phyloP scores from a whole-genome alignment of 176 grass and related monocot species.

The Puya raimondii region DNA sequence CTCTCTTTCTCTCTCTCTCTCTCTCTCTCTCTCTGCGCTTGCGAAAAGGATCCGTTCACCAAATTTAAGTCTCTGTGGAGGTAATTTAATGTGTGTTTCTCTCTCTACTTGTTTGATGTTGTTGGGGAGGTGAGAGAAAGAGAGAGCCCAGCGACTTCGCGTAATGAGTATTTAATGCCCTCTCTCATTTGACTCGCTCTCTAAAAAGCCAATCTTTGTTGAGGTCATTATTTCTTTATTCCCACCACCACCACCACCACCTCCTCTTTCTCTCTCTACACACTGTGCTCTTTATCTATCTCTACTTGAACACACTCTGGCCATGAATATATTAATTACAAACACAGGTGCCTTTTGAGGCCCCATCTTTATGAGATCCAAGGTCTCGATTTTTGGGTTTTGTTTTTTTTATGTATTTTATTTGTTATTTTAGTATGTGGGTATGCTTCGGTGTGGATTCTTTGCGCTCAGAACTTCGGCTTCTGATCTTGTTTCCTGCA shows the following conservation, averaged over 20 bases:
- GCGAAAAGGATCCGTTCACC: too few relatives aligned
- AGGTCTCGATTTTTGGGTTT: not conserved
- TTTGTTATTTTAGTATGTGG: not conserved
- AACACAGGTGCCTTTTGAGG: not conserved
- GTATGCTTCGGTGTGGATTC: not conserved
- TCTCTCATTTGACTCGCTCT: not conserved
- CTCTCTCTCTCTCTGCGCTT: not conserved
- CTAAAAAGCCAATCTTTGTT: not conserved
- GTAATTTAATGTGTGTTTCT: too few relatives aligned
- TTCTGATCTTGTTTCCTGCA: not conserved
- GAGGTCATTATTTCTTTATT: not conserved
- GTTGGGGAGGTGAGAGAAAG: not conserved
- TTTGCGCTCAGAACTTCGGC: not conserved
- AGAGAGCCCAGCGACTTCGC: not conserved
- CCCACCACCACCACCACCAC: not conserved
- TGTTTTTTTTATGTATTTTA: not conserved
- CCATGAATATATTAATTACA: not conserved
- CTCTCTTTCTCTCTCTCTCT: not conserved
- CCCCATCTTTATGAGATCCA: not conserved
- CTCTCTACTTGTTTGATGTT: not conserved
- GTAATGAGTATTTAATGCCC: not conserved
- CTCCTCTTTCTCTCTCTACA: constrained; percentile 1
- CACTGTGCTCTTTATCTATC: too few relatives aligned
- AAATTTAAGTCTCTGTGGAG: too few relatives aligned
- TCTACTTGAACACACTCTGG: too few relatives aligned